Evolutionary conservation across 805 yeast species (phyloP).

Genomic region (Candida suzukii): DNA sequence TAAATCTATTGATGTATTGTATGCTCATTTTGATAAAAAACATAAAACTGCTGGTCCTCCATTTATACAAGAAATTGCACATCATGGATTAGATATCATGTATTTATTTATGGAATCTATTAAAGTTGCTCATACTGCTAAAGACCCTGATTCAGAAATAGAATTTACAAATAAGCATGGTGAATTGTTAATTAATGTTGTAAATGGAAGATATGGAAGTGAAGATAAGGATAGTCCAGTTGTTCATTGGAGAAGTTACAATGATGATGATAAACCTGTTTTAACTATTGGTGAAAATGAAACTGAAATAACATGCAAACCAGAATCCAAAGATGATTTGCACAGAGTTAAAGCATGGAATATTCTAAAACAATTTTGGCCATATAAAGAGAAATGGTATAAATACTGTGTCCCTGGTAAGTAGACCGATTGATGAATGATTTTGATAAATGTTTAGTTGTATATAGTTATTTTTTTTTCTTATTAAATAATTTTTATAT

Average conservation of each 20-base stretch:
- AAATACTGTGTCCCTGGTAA: not conserved
- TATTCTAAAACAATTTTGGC: constrained; percentile 28
- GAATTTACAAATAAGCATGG: constrained; percentile 24
- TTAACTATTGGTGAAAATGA: constrained; percentile 9
- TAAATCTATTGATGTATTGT: constrained; percentile 33
- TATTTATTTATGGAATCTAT: constrained; percentile 13
- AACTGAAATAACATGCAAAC: constrained; percentile 4
- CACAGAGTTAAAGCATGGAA: constrained; percentile 7
- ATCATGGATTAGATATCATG: constrained; percentile 21
- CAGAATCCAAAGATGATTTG: constrained; percentile 1
- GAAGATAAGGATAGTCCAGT: constrained; percentile 17
- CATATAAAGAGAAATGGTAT: constrained; percentile 30
- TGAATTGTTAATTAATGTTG: constrained; percentile 24
- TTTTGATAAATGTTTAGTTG: too few species aligned
- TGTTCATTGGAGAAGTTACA: constrained; percentile 8
- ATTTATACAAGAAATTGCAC: constrained; percentile 25
- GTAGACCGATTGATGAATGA: too few species aligned
- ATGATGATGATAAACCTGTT: constrained; percentile 6
- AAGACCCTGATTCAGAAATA: constrained; percentile 26
- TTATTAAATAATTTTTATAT: too few species aligned
- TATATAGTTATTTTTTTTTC: too few species aligned
- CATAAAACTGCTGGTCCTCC: constrained; percentile 7
- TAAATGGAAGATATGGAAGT: constrained; percentile 29
- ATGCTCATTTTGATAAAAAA: constrained; percentile 26
- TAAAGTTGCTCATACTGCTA: constrained; percentile 28